Evolutionary conservation across 257 asterid genomes (phyloP).

Genomic region (Nicotiana benthamiana): DNA sequence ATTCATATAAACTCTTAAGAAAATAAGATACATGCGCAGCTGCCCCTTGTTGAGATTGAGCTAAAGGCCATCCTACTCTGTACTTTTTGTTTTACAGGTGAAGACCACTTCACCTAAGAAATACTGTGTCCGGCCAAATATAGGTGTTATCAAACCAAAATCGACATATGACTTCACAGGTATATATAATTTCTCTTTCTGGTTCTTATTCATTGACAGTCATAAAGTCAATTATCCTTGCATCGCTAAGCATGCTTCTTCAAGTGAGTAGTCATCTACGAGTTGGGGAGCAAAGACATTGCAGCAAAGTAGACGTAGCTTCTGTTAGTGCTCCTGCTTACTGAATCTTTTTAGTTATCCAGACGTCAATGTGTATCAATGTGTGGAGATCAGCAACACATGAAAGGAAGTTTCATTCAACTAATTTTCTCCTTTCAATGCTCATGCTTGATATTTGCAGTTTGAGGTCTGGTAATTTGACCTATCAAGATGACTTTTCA

Average conservation of each 20-base stretch:
- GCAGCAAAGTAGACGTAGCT: not conserved
- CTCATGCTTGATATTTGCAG: not conserved
- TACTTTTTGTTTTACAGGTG: conserved; percentile 43
- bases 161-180: conserved; percentile 70
- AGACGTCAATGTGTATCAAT: not conserved
- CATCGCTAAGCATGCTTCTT: not conserved
- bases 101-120: conserved; percentile 92
- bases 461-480: not conserved
- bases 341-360: not conserved
- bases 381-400: not conserved
- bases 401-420: not conserved
- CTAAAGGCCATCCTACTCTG: not conserved
- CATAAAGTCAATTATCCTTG: not conserved
- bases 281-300: not conserved
- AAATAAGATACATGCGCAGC: not conserved
- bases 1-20: not conserved
- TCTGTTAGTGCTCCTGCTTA: not conserved
- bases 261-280: not conserved
- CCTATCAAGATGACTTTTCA: not conserved
- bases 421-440: not conserved
- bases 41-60: not conserved
- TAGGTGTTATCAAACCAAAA: conserved; percentile 76
- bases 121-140: conserved; percentile 82
- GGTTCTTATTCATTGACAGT: not conserved
- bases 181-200: conserved; percentile 13